Base-by-base conservation (phyloP, 2,329 filamentous ascomycete genomes). In the Rhytidhysteron rufulum region DNA sequence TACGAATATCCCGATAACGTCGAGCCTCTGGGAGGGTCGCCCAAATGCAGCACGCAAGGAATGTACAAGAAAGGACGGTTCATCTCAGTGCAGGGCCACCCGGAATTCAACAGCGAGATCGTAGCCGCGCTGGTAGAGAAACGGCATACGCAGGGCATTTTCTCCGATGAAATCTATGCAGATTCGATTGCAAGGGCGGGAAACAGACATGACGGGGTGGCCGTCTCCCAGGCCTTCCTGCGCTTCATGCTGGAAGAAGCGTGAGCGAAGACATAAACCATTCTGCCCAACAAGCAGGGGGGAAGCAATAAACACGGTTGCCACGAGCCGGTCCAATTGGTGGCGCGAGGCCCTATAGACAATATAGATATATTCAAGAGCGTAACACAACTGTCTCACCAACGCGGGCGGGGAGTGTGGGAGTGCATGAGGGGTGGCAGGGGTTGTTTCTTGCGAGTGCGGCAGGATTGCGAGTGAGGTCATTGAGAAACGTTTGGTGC, bases 31-130 rank as follows among this genome's bases (percentile, higher is more conserved):
- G 88, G 80, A 2, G 75, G 73, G 30, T 85, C 85, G 2, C 73
- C 75, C 3, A 67, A 73, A 33, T 94, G 88, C 67, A 68, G 74
- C 8, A 81, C 88, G n/a, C 88, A 95, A 63, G 85, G 82, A 45
- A 88, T 94, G 78, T 86, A 93, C 59, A 65, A 74, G 16, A 78
- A 82, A 7, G 71, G 75, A 31, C 75, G 75, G 25, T 71, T 86
- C 44, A 82, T 94, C 45, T 83, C 86, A 0, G 79, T 95, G 1
- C 88, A 95, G 69, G 88, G 88, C 5, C 88, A 95, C 63, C 89
- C 88, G 1, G 89, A 95, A 63, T 93, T 91, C 60, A 85, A 75
- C 4, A 73, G 75, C 43, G 75, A 80, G 13, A 89, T 94, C 49
- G 78, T 89, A 53, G 71, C 68, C 15, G 83, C 88, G 61, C 66